Evolutionary conservation across 2,329 filamentous ascomycete genomes (phyloP), one percentile per base, ranked within the genome.

Genomic region (Gnomoniopsis sp.): DNA sequence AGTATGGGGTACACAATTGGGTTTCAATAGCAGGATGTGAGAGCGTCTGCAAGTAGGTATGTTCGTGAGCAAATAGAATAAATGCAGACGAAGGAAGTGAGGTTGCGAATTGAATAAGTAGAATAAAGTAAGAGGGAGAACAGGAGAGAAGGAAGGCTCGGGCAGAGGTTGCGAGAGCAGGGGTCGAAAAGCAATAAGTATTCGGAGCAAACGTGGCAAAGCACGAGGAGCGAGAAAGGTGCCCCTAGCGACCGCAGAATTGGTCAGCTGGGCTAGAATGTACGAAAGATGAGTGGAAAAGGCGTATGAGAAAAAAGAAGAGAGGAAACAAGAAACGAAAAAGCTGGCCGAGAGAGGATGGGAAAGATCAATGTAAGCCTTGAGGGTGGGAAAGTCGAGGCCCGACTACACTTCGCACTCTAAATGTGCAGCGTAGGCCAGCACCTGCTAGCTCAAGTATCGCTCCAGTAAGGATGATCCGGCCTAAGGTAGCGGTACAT

Each of bases 191-290:
- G 12, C 21, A 52, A 26, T 52, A 52, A 52, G 49, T 52, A 52
- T 34, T 43, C 36, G 49, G 7, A 52, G 49, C 15, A 43, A 52
- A 52, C 36, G 49, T 52, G 49, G 49, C 49, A 36, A 23, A 30
- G 26, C 15, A n/a, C 26, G 6, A 19, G 41, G 51, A 46, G 51
- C 38, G 51, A 38, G 17, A 23, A 30, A 43, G 14, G 36, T 41
- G 12, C 22, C 36, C n/a, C 49, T 30, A 53, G 51, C 22, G 34
- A 26, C 30, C 15, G 47, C 51, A 43, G 57, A 62, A 62, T 60
- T 57, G 53, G 57, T 60, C 56, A 61, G 59, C 59, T 61, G 59
- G 48, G 46, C n/a, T 30, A 46, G 36, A 43, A 22, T 41, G 43
- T 41, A n/a, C 36, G 12, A 12, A 41, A 15, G 23, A 48, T 38